Evolutionary conservation across 331 rosid species (phyloP).

Genomic region (Rhamnella rubrinervis): DNA sequence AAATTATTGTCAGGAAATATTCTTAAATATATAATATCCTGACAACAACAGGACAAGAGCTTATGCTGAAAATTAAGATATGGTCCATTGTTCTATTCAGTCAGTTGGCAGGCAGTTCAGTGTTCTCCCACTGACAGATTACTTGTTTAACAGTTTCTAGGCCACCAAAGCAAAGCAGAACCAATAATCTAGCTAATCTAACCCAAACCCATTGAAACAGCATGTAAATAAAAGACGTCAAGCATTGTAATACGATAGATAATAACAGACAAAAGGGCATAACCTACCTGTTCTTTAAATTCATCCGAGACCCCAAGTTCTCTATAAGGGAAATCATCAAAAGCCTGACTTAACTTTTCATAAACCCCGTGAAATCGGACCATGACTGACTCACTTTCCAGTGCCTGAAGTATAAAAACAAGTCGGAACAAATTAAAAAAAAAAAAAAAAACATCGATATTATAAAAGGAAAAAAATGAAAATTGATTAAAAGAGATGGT

Average conservation of each 20-base stretch:
- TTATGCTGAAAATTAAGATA: no score
- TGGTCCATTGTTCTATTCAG: no score
- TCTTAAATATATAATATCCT: no score
- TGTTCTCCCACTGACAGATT: no score
- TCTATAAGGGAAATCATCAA: slow-evolving; percentile 43
- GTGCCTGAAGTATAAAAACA: slow-evolving; percentile 31
- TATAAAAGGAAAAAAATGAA: neutral
- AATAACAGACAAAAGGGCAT: neutral
- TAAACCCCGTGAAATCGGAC: slow-evolving; percentile 43
- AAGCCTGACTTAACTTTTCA: slow-evolving; percentile 47
- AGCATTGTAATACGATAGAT: neutral
- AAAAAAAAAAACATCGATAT: neutral
- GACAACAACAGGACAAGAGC: no score
- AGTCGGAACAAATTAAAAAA: neutral
- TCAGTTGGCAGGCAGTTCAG: no score
- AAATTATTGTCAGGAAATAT: no score
- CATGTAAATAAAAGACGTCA: neutral
- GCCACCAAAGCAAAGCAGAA: no score
- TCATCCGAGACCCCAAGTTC: slow-evolving; percentile 62
- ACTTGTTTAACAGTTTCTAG: no score
- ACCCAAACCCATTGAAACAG: neutral
- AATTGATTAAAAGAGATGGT: neutral
- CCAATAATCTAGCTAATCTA: no score
- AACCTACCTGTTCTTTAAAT: slow-evolving; percentile 61
- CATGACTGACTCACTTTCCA: slow-evolving; percentile 58